phyloP scores from a whole-genome alignment of 495 filamentous ascomycete species.

The Aspergillus campestris region DNA sequence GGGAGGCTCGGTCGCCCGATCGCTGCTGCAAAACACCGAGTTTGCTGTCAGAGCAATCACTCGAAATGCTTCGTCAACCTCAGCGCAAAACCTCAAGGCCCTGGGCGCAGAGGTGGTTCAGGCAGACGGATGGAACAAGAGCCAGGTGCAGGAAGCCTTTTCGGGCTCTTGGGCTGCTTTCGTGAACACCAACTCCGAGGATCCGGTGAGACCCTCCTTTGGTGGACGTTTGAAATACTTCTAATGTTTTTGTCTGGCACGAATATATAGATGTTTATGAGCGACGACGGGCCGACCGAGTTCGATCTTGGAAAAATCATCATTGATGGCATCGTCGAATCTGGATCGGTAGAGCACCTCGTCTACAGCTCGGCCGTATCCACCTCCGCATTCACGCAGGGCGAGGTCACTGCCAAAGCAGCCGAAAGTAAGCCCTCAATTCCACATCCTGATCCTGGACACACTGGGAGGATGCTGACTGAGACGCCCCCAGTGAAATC shows the following conservation, averaged over 20 bases:
- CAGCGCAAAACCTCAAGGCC: slow-evolving; percentile 22
- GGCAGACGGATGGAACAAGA: slow-evolving; percentile 30
- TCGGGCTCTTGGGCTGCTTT: slow-evolving; percentile 19
- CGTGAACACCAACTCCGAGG: slow-evolving; percentile 28
- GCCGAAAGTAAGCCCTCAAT: slow-evolving; percentile 15
- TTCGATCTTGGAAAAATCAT: slow-evolving; percentile 21
- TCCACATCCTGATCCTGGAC: not conserved
- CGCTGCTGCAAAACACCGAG: slow-evolving; percentile 21
- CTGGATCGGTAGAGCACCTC: slow-evolving; percentile 16
- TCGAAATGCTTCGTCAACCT: slow-evolving; percentile 30
- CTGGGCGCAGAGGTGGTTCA: slow-evolving; percentile 41
- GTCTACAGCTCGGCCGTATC: slow-evolving; percentile 16
- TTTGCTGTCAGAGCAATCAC: slow-evolving; percentile 34
- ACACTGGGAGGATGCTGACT: not conserved
- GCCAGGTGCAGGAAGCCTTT: slow-evolving; percentile 16
- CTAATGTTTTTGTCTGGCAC: no score
- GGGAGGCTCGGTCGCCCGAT: slow-evolving; percentile 32
- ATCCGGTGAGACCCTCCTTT: slow-evolving; percentile 6
- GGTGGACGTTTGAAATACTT: no score
- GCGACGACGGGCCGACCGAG: slow-evolving; percentile 12
- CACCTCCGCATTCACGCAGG: slow-evolving; percentile 13
- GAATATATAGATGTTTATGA: slow-evolving; percentile 5
- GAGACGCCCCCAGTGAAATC: slow-evolving; percentile 12
- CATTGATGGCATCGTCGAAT: slow-evolving; percentile 15
- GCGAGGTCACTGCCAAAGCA: slow-evolving; percentile 14